phyloP scores from a whole-genome alignment of 1,139 yeast genomes.

The Yarrowia galli region DNA sequence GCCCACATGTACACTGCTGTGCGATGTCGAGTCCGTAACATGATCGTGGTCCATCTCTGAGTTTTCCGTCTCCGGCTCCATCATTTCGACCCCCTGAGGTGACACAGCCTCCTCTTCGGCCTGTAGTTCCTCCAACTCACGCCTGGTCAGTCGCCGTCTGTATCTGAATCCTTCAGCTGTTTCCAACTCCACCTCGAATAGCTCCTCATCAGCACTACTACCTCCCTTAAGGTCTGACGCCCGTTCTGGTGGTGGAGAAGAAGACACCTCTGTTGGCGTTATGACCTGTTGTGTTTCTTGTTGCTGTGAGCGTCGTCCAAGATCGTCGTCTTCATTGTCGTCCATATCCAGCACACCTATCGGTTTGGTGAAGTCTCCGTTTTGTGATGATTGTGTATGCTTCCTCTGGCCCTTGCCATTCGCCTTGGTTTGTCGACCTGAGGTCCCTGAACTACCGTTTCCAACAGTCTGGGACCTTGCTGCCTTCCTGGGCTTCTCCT shows the following conservation, averaged over 20 bases:
- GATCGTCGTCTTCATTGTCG: neutral
- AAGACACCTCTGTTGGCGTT: constrained; percentile 26
- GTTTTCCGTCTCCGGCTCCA: constrained; percentile 28
- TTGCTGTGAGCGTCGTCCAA: neutral
- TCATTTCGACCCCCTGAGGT: neutral
- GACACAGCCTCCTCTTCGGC: constrained; percentile 9
- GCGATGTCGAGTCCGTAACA: constrained; percentile 14
- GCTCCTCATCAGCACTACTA: constrained; percentile 6
- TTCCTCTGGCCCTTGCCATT: neutral
- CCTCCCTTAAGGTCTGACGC: neutral
- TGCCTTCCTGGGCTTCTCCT: constrained; percentile 13
- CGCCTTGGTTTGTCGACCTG: neutral
- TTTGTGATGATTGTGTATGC: neutral
- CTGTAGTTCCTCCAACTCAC: constrained; percentile 25
- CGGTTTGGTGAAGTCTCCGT: constrained; percentile 15
- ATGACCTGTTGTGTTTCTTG: constrained; percentile 27
- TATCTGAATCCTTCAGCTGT: constrained; percentile 32
- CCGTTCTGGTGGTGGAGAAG: constrained; percentile 13
- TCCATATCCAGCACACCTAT: constrained; percentile 16
- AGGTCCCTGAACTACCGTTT: neutral
- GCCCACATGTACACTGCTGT: constrained; percentile 10
- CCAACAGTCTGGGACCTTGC: constrained; percentile 11
- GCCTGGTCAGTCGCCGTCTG: constrained; percentile 5
- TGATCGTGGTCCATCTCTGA: constrained; percentile 29
- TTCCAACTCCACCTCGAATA: constrained; percentile 34